Percentiles rank a stretch among this genome's conserved stretches.
Conservation (phyloP, 495 filamentous ascomycete species). For the Podospora pseudoanserina region DNA sequence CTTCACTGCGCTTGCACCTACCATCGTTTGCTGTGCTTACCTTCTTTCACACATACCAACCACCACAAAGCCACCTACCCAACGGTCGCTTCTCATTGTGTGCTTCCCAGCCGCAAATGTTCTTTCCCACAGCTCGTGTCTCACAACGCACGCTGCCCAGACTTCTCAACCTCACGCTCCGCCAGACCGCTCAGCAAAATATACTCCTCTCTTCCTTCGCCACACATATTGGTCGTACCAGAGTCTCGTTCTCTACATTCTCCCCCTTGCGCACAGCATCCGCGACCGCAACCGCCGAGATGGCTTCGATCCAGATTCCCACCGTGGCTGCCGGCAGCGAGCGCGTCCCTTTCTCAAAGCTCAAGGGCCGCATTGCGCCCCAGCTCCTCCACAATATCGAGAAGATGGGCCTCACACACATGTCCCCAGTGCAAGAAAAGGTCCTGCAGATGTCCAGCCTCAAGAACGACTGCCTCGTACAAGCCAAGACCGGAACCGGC, state of each 20-base stretch:
- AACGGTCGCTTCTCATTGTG: neutral
- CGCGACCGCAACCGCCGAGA: neutral
- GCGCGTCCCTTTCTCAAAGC: conserved; percentile 16
- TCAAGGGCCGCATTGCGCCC: conserved; percentile 26
- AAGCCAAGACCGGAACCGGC: conserved; percentile 86
- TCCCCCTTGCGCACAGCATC: neutral
- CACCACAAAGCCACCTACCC: neutral
- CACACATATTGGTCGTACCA: neutral
- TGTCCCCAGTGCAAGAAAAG: conserved; percentile 78
- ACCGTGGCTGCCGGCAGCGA: neutral
- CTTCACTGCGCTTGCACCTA: neutral
- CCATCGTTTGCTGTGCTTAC: too few species aligned
- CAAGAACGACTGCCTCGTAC: conserved; percentile 68
- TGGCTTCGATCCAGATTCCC: conserved; percentile 4
- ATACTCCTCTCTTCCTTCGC: neutral
- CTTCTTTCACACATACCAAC: neutral
- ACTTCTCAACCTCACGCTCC: neutral
- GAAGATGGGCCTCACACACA: conserved; percentile 64
- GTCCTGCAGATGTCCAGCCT: conserved; percentile 66
- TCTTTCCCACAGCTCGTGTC: neutral
- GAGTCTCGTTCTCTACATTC: neutral
- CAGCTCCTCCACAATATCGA: conserved; percentile 65
- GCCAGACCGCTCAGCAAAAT: neutral
- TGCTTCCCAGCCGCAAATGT: neutral
- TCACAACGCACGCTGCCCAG: neutral